A percentile compares a stretch with the other conserved stretches of the same genome.
phyloP scores from a whole-genome alignment of 2,329 filamentous ascomycete species.

The Fusarium devonianum region DNA sequence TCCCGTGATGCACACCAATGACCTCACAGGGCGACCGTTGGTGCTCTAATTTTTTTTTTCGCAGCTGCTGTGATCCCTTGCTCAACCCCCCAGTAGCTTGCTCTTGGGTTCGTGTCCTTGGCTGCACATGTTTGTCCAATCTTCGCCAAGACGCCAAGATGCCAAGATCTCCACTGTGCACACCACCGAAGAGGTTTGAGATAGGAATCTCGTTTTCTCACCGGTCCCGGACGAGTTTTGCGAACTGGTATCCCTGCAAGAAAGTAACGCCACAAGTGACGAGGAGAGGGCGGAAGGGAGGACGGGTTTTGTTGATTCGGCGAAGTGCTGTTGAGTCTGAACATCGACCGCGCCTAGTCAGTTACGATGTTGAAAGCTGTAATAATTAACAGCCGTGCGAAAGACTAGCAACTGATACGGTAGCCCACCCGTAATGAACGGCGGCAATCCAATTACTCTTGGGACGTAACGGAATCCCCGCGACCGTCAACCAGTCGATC shows the following conservation, averaged over 20 bases:
- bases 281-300: constrained; percentile 12
- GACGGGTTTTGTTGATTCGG: constrained; percentile 1
- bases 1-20: constrained; percentile 32
- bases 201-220: constrained; percentile 16
- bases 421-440: constrained; percentile 16
- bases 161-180: constrained; percentile 33
- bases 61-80: constrained; percentile 6
- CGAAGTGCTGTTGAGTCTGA: neutral
- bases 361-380: no score
- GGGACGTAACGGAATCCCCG: constrained; percentile 33
- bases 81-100: neutral
- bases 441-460: neutral
- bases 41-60: constrained; percentile 25
- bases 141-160: constrained; percentile 34
- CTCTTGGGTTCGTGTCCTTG: constrained; percentile 10
- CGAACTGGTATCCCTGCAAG: constrained; percentile 4
- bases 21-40: constrained; percentile 32
- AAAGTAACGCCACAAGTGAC: constrained; percentile 20
- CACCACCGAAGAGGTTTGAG: constrained; percentile 33
- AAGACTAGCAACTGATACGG: constrained; percentile 3
- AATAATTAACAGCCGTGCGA: neutral
- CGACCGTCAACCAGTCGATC: no score
- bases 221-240: constrained; percentile 13
- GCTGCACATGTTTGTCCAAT: constrained; percentile 22
- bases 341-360: no score